Evolutionary conservation across 2,329 filamentous ascomycete species (phyloP).

Genomic region (Uncinocarpus reesii): DNA sequence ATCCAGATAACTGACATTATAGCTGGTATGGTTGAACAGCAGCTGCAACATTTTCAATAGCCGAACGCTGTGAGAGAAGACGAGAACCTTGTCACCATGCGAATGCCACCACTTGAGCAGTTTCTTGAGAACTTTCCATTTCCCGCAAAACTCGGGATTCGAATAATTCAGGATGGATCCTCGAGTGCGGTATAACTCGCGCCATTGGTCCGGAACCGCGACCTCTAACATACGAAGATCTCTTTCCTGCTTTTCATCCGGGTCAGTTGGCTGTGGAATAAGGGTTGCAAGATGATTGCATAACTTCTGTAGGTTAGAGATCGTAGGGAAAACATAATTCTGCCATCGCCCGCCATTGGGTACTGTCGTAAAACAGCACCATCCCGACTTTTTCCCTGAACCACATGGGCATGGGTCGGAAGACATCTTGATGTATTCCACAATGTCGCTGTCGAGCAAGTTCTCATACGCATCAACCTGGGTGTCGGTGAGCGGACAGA

Average conservation of each 20-base stretch:
- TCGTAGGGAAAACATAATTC: conserved; percentile 71
- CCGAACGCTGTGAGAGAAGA: conserved; percentile 87
- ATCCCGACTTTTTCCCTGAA: conserved; percentile 61
- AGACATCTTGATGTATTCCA: conserved; percentile 57
- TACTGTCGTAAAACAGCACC: conserved; percentile 61
- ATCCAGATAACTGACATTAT: conserved; percentile 84
- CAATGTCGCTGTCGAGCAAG: conserved; percentile 62
- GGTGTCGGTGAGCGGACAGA: conserved; percentile 75
- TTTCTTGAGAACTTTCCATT: conserved; percentile 86
- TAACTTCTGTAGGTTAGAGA: conserved; percentile 73
- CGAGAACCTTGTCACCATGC: conserved; percentile 84
- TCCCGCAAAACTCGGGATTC: conserved; percentile 86
- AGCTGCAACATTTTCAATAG: conserved; percentile 74
- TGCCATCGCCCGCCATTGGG: conserved; percentile 59
- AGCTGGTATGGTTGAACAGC: conserved; percentile 77
- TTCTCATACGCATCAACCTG: conserved; percentile 76
- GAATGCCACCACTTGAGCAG: conserved; percentile 81
- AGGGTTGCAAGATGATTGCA: conserved; percentile 87
- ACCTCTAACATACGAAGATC: conserved; percentile 64
- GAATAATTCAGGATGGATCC: conserved; percentile 72
- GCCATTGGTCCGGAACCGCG: conserved; percentile 66
- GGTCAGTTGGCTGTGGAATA: conserved; percentile 57
- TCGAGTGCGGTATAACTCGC: conserved; percentile 59
- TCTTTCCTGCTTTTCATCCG: conserved; percentile 62
- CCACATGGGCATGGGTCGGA: conserved; percentile 60